These are phyloP conservation scores for Daedalea quercina DNA, from an alignment of 768 basidiomycete genomes.

Conservation along the genomic window DNA sequence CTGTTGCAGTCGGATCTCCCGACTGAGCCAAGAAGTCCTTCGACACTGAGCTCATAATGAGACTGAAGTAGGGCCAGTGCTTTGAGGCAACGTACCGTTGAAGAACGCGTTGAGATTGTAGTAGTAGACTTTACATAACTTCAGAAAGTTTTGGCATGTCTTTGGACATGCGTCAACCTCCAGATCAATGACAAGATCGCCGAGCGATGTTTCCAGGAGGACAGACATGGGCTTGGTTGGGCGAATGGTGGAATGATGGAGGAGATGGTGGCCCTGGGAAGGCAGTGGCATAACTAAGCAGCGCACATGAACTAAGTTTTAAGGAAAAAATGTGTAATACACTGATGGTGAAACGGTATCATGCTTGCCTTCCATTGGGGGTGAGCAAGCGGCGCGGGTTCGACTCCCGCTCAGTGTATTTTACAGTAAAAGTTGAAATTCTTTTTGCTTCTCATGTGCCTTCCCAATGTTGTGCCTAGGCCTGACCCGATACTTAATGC, in stretches of 20 bases:
- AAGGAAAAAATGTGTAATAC: no score
- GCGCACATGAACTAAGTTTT: no score
- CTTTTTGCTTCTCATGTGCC: neutral
- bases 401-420: conserved; percentile 17
- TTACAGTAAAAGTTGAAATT: neutral
- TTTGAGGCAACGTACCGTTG: conserved; percentile 61
- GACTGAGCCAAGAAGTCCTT: conserved; percentile 96
- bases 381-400: conserved; percentile 17
- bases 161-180: conserved; percentile 87
- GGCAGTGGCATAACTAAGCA: no score
- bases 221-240: conserved; percentile 66
- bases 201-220: conserved; percentile 92
- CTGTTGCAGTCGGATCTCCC: conserved; percentile 95
- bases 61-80: neutral
- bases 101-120: conserved; percentile 98
- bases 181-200: conserved; percentile 94
- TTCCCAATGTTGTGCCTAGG: neutral
- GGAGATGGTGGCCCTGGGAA: neutral
- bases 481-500: no score
- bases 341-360: conserved; percentile 19
- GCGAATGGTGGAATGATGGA: neutral
- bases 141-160: conserved; percentile 93
- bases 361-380: conserved; percentile 16
- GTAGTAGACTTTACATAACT: conserved; percentile 95
- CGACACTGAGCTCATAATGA: conserved; percentile 53